phyloP scores from a whole-genome alignment of 345 rosid genomes.

The Eucalyptus albens region DNA sequence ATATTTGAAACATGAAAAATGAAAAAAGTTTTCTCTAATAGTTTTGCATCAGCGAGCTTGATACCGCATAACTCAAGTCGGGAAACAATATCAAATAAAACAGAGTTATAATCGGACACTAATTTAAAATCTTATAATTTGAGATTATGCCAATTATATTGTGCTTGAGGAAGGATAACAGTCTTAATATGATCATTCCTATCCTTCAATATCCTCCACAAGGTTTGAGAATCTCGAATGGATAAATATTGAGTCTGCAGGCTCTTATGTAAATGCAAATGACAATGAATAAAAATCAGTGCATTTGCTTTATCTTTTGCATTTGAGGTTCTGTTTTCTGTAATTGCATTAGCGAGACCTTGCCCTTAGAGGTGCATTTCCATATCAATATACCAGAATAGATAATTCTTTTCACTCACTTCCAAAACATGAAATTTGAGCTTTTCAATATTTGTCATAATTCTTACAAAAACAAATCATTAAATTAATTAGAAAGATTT shows the following conservation, averaged over 20 bases:
- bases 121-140: no score
- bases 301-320: no score
- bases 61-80: rapidly evolving
- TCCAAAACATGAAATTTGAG: rapidly evolving
- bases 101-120: rapidly evolving
- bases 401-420: no score
- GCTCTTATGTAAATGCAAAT: no score
- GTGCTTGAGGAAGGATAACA: rapidly evolving
- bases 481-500: no score
- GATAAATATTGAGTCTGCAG: rapidly evolving
- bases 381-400: rapidly evolving
- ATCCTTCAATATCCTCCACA: no score
- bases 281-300: rapidly evolving
- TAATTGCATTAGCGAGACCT: no score
- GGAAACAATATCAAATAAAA: no score
- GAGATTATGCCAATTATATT: rapidly evolving
- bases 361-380: rapidly evolving
- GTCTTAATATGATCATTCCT: rapidly evolving
- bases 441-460: no score
- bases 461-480: no score
- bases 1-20: no score
- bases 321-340: rapidly evolving
- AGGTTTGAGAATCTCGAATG: rapidly evolving
- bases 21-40: no score
- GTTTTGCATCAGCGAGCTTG: rapidly evolving